Evolutionary conservation across 495 filamentous ascomycete genomes (phyloP), one percentile per base, ranked within the genome.

Genomic region (Platismatia glauca): DNA sequence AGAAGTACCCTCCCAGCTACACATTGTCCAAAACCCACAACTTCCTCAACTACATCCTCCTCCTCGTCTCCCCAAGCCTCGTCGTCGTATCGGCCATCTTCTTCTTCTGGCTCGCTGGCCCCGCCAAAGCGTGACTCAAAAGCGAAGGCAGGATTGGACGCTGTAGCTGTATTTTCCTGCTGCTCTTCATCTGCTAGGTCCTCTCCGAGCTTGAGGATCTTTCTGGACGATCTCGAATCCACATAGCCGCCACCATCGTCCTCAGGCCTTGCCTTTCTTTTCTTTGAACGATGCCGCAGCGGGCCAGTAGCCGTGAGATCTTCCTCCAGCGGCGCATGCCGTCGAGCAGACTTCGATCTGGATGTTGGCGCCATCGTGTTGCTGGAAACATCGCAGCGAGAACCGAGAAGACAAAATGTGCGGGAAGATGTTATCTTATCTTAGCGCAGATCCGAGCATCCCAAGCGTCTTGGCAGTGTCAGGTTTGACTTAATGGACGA

Each of bases 131-230:
- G 76, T 52, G 83, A 79, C 53, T 84, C 83, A 63, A 88, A 86
- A 60, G 82, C 75, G 67, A 90, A 90, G 6, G 87, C 87, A 35
- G 79, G 65, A 66, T 84, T 88, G 22, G 74, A 67, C 66, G 65
- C 64, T 60, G 68, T 57, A 13, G 73, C 71, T 56, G 71, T 68
- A 59, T 73, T 73, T 63, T 86, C 82, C 34, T 78, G 76, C 22
- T 78, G 78, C 58, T 88, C 87, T 71, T 96, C 91, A 33, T 92
- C 89, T 16, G 83, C 85, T 46, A 96, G 76, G 65, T 90, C 88
- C 65, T 89, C 85, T 44, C 90, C 92, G 68, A 97, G 89, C 63
- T 86, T 84, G 63, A 97, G 72, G 72, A 97, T 97, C 70, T 90
- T 91, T 62, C 86, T 80, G 48, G 92, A 95, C 39, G 90, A 81